A percentile compares a stretch with the other conserved stretches of the same genome.
Evolutionary conservation across 2,329 filamentous ascomycete genomes (phyloP).

Genomic region (Penicillium crustosum): DNA sequence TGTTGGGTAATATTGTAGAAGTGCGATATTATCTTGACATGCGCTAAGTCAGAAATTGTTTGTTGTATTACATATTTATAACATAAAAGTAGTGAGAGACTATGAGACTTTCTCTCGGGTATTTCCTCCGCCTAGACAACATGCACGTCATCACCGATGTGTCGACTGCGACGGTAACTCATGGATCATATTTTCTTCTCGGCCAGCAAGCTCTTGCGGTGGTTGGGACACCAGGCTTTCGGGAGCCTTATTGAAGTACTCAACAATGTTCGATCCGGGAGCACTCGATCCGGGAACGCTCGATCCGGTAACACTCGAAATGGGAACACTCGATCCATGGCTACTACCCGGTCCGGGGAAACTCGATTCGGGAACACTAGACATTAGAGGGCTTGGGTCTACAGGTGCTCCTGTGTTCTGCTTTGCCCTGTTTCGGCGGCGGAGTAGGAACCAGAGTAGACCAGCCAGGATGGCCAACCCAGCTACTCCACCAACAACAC

Average conservation of each 20-base stretch:
- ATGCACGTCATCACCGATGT: neutral
- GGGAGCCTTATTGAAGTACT: neutral
- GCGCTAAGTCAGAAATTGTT: neutral
- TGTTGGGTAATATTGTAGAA: neutral
- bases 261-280: neutral
- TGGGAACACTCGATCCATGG: neutral
- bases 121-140: neutral
- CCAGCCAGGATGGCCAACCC: constrained; percentile 13
- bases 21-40: neutral
- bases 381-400: constrained; percentile 1
- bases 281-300: neutral
- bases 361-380: neutral
- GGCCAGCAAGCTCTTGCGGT: neutral
- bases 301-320: neutral
- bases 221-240: neutral
- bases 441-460: constrained; percentile 19
- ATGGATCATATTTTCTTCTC: neutral
- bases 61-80: neutral
- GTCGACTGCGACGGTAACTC: neutral
- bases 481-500: constrained; percentile 21
- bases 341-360: no score
- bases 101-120: neutral
- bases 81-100: neutral
- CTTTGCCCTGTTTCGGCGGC: neutral
- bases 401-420: neutral